phyloP scores from a whole-genome alignment of 176 grass and related monocot species.

The Alloteropsis semialata region DNA sequence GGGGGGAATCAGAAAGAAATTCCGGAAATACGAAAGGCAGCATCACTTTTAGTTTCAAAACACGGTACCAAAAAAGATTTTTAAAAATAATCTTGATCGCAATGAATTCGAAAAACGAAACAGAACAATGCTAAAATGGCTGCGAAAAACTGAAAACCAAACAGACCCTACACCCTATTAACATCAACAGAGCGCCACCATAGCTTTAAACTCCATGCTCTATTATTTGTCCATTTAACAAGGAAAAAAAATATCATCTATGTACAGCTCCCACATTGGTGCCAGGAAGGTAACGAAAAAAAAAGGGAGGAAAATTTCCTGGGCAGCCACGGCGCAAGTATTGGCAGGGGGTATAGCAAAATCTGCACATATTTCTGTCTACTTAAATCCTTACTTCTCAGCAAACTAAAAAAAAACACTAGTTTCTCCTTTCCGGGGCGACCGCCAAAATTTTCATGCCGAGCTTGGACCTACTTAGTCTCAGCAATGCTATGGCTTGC shows the following conservation, averaged over 20 bases:
- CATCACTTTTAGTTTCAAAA: neutral
- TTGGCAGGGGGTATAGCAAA: slow-evolving; percentile 42
- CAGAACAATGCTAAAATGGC: neutral
- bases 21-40: neutral
- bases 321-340: slow-evolving; percentile 31
- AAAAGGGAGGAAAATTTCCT: slow-evolving; percentile 36
- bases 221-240: slow-evolving; percentile 50
- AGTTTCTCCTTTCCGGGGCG: slow-evolving; percentile 27
- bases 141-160: neutral
- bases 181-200: neutral
- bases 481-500: slow-evolving; percentile 41
- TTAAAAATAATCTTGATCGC: no score
- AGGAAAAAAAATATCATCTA: slow-evolving; percentile 49
- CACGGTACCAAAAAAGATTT: neutral
- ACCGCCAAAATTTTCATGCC: slow-evolving; percentile 46
- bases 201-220: slow-evolving; percentile 37
- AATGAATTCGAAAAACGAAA: neutral
- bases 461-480: slow-evolving; percentile 24
- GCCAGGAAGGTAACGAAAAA: slow-evolving; percentile 29
- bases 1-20: neutral
- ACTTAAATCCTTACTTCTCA: slow-evolving; percentile 40
- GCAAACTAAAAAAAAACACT: slow-evolving; percentile 37
- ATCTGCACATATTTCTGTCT: slow-evolving; percentile 53
- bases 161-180: neutral
- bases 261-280: slow-evolving; percentile 50